Evolutionary conservation across 1,139 yeast genomes (phyloP).

Genomic region (Hanseniaspora sp.): DNA sequence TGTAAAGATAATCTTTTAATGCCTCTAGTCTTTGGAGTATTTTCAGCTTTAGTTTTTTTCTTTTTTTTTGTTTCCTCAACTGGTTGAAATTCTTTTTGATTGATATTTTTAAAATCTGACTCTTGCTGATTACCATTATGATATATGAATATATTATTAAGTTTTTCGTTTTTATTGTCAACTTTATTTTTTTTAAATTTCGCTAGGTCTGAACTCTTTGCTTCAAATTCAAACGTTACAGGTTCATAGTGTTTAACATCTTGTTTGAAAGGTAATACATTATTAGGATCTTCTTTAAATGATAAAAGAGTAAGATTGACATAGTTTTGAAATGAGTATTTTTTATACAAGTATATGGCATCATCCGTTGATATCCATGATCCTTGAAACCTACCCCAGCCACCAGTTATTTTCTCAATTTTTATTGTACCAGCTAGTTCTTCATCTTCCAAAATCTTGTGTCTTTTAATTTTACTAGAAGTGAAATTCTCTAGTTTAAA

Average conservation of each 20-base stretch:
- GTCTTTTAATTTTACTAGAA: slow-evolving; percentile 65
- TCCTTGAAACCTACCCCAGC: slow-evolving; percentile 90
- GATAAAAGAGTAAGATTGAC: slow-evolving; percentile 43
- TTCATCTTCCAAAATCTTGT: slow-evolving; percentile 75
- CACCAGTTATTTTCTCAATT: slow-evolving; percentile 82
- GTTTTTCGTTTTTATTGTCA: background rate
- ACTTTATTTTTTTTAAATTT: background rate
- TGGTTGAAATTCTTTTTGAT: background rate
- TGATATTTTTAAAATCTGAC: slow-evolving; percentile 26
- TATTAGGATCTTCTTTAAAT: slow-evolving; percentile 40
- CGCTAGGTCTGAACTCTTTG: background rate
- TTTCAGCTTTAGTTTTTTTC: background rate
- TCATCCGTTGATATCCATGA: slow-evolving; percentile 71
- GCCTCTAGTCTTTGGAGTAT: background rate
- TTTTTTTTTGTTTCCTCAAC: background rate
- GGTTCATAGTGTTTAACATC: slow-evolving; percentile 26
- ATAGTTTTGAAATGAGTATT: slow-evolving; percentile 44
- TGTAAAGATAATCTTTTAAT: slow-evolving; percentile 30
- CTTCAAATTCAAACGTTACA: slow-evolving; percentile 9
- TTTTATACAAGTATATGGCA: slow-evolving; percentile 44
- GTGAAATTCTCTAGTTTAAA: slow-evolving; percentile 68
- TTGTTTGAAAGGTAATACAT: slow-evolving; percentile 39
- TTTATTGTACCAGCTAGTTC: slow-evolving; percentile 61
- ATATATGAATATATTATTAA: background rate
- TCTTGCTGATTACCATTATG: slow-evolving; percentile 28